Evolutionary conservation across 306 rosid genomes (phyloP), one percentile per base, ranked within the genome.

Genomic region (Ormosia semicastrata): DNA sequence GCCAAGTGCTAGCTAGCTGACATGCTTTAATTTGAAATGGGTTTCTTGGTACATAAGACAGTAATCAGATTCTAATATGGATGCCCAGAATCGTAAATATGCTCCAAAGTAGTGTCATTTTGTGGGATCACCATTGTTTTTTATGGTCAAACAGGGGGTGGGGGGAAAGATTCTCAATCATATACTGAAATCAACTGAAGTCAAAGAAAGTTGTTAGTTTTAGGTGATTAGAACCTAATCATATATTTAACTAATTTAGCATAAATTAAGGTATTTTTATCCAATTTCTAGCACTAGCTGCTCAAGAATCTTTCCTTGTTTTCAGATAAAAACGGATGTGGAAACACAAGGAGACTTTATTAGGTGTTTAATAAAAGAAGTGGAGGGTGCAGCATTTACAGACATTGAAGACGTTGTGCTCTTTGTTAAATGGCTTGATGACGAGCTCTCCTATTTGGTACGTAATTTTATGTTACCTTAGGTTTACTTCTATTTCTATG

Each of bases 381-480:
- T 94, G 63, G 97, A 91, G 79, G 89, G 84, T 71, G 98, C 98
- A 6, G 89, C 97, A 11, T 94, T 94, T 64, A 76, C 94, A 1
- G 87, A 85, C 73, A 94, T 94, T 36, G 92, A 86, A 11, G 98
- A 94, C 52, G 97, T 91, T 24, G 98, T 94, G 79, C 90, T 91
- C 71, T 94, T 94, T 65, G 97, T 94, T 64, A 94, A 94, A 85
- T 94, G 98, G 98, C 92, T 94, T 18, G 98, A 94, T 63, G 98
- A 94, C 33, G 98, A 94, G 86, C 97, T 94, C 73, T 91, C 98
- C 2, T 92, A 87, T 81, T 76, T 94, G 96, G 98, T 94, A 89
- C 30, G 4, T 77, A 18, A 14, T 37, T 37, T 76, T 13, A 6
- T 7, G 3, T 50, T 56, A 24, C 64, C 17, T 39, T 15, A 2